These are phyloP conservation scores for Vinca minor DNA, from an alignment of 257 asterid species.

Conservation along the genomic window DNA sequence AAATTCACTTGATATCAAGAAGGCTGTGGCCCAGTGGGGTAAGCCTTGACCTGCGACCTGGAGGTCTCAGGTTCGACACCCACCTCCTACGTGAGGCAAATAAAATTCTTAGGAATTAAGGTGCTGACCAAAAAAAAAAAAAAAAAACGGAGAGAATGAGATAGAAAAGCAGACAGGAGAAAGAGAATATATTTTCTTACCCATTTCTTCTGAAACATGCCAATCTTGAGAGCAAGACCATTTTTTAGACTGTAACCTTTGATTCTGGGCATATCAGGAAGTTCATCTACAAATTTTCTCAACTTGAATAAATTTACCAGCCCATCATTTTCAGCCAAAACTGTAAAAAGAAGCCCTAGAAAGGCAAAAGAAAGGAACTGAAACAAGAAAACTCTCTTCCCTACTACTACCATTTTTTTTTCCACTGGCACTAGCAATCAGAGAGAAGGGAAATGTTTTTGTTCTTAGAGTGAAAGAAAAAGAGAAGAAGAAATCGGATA, in stretches of 20 bases:
- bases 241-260: conserved; percentile 37
- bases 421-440: not conserved
- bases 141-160: too few species aligned
- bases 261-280: conserved; percentile 65
- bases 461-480: not conserved
- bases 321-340: conserved; percentile 33
- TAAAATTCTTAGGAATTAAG: too few species aligned
- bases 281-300: conserved; percentile 64
- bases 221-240: conserved; percentile 38
- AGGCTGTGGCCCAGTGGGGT: too few species aligned
- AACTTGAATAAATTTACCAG: conserved; percentile 33
- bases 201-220: conserved; percentile 82
- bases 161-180: too few species aligned
- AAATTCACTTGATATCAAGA: too few species aligned
- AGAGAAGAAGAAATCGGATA: not conserved
- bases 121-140: too few species aligned
- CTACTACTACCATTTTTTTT: conserved; percentile 20
- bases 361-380: conserved; percentile 8
- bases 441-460: too few species aligned
- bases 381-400: conserved; percentile 7
- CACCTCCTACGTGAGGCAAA: too few species aligned
- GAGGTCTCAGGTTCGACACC: too few species aligned
- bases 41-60: too few species aligned
- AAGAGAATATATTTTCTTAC: conserved; percentile 26
- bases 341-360: conserved; percentile 9